Base-by-base conservation (phyloP, 2,329 filamentous ascomycete genomes). In the Fusarium sp. region DNA sequence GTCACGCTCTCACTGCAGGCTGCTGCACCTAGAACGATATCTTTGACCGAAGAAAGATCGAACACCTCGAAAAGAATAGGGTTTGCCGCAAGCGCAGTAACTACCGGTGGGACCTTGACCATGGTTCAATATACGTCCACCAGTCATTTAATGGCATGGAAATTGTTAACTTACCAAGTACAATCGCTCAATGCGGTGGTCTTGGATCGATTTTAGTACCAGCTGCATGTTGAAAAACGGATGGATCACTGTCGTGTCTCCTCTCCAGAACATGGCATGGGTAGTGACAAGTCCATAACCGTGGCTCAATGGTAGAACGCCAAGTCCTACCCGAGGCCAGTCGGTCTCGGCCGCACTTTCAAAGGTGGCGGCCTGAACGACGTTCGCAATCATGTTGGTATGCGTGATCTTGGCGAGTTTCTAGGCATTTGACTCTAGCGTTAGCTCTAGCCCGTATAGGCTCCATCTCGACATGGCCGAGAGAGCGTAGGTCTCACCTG, bases 401-500 rank as follows among this genome's bases (percentile, higher is more conserved):
- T 55, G 52, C 1, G 52, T 55, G 0, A 55, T 44, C 6, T 21
- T 33, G 19, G 43, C 52, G 2, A 39, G 52, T 49, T 49, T 49
- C 52, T 49, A 6, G 10, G 19, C 3, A 19, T 19, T 19, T 19
- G 19, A 19, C 19, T 19, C 19, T 19, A 19, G 19, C 19, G 19
- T 19, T 19, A 19, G 19, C 19, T 19, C 19, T 19, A 19, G 19
- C 3, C 8, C 7, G 0, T 5, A 8, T 42, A 13, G 43, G 19
- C 17, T 19, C 10, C 7, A 10, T 13, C 6, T 24, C 10, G 4
- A 22, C 39, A 11, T 8, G 10, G 8, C 4, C 4, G 21, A 13
- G 3, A 8, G 14, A 7, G 13, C 8, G 6, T 14, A 19, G 22
- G 1, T 17, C 45, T 47, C 24, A 47, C 52, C 43, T 55, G 52